Evolutionary conservation across 2,329 filamentous ascomycete species (phyloP).

Genomic region (Pestalotiopsis sp.): DNA sequence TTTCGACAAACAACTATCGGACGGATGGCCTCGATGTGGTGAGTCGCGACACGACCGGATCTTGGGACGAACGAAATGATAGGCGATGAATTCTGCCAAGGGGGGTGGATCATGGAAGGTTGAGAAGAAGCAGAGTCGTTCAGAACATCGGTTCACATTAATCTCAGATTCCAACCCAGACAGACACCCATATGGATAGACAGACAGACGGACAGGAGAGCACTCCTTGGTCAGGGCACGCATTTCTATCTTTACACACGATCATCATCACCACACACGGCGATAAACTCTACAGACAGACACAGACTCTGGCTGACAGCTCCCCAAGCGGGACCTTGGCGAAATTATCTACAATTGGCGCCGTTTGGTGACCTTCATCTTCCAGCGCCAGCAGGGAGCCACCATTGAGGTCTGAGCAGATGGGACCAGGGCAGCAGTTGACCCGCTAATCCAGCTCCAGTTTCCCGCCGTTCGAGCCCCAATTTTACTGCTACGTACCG

Average conservation of each 20-base stretch:
- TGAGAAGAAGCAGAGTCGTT: background rate
- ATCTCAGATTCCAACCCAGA: background rate
- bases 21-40: background rate
- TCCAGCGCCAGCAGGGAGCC: background rate
- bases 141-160: background rate
- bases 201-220: background rate
- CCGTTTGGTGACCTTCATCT: constrained; percentile 3
- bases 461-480: background rate
- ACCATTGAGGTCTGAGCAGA: background rate
- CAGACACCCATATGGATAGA: background rate
- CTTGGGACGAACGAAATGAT: background rate
- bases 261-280: background rate
- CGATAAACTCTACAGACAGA: background rate
- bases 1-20: background rate
- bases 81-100: background rate
- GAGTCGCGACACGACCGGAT: background rate
- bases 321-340: background rate
- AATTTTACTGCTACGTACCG: background rate
- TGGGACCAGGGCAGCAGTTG: background rate
- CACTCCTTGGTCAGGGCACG: background rate
- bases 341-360: constrained; percentile 8
- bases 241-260: background rate
- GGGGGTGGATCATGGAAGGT: background rate
- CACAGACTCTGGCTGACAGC: background rate
- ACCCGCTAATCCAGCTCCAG: background rate